These are phyloP conservation scores for Pachyrhizus erosus DNA, from an alignment of 306 rosid species.

Conservation along the genomic window DNA sequence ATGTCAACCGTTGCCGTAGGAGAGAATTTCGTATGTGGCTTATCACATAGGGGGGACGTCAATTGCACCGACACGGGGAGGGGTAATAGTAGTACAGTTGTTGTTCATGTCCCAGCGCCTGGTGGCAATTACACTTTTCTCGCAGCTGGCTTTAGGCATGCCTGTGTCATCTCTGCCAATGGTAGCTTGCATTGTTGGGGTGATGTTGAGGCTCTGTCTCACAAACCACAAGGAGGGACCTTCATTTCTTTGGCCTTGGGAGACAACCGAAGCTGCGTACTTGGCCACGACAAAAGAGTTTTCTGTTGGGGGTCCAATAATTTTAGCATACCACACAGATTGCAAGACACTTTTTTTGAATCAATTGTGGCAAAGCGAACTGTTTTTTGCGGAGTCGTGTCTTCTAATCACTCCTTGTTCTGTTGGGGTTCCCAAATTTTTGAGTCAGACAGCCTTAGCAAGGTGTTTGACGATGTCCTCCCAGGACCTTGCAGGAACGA, in stretches of 20 bases:
- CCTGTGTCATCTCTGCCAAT: constrained; percentile 59
- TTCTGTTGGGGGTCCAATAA: constrained; percentile 77
- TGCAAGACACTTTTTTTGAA: constrained; percentile 45
- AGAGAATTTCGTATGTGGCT: constrained; percentile 69
- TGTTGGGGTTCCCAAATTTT: constrained; percentile 75
- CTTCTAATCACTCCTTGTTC: constrained; percentile 50
- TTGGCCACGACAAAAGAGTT: constrained; percentile 46
- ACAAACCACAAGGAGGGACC: constrained; percentile 55
- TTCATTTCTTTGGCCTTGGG: constrained; percentile 80
- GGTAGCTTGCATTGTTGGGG: constrained; percentile 76
- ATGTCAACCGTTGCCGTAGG: constrained; percentile 75
- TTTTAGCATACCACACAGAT: constrained; percentile 60
- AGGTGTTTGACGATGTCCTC: constrained; percentile 61
- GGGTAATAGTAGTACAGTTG: neutral
- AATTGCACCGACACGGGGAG: constrained; percentile 50
- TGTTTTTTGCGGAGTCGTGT: constrained; percentile 71
- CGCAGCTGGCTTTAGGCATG: constrained; percentile 67
- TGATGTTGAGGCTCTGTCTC: constrained; percentile 39
- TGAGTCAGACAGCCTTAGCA: constrained; percentile 38
- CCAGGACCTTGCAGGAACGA: constrained; percentile 76
- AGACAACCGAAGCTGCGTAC: constrained; percentile 70
- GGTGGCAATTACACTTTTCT: constrained; percentile 46
- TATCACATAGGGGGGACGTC: constrained; percentile 43
- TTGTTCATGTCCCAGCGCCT: constrained; percentile 34
- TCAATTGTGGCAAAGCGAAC: constrained; percentile 65